phyloP scores from a whole-genome alignment of 169 alveolate species.

The Plasmodium malariae region DNA sequence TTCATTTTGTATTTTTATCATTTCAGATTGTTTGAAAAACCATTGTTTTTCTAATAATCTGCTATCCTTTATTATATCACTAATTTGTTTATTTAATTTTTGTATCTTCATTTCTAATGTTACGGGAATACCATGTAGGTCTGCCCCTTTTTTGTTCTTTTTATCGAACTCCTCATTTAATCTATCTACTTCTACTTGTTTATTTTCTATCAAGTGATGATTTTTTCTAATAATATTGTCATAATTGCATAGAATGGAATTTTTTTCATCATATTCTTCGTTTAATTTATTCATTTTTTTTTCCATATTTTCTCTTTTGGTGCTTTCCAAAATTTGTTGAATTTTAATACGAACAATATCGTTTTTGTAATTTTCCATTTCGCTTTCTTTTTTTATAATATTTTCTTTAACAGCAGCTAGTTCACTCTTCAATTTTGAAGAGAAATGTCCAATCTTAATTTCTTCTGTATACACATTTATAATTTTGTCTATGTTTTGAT shows the following conservation, averaged over 20 bases:
- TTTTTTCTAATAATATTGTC: conserved; percentile 39
- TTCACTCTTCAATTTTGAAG: conserved; percentile 36
- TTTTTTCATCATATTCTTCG: conserved; percentile 49
- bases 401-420: conserved; percentile 31
- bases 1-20: conserved; percentile 75
- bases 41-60: conserved; percentile 64
- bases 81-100: conserved; percentile 49
- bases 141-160: conserved; percentile 20
- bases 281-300: conserved; percentile 35
- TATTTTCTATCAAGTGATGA: conserved; percentile 60
- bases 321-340: conserved; percentile 61
- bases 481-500: conserved; percentile 49
- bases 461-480: conserved; percentile 54
- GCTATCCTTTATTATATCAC: conserved; percentile 32
- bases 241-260: conserved; percentile 16
- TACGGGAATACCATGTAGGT: background rate
- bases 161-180: conserved; percentile 61
- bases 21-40: conserved; percentile 68
- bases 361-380: conserved; percentile 73
- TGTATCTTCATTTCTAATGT: conserved; percentile 62
- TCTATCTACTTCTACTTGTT: conserved; percentile 66
- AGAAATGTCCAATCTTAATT: conserved; percentile 46
- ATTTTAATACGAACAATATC: conserved; percentile 54
- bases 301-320: conserved; percentile 70
- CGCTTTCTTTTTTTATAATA: conserved; percentile 69